Conservation (phyloP, 257 asterid species). For the Ilex aquifolium region DNA sequence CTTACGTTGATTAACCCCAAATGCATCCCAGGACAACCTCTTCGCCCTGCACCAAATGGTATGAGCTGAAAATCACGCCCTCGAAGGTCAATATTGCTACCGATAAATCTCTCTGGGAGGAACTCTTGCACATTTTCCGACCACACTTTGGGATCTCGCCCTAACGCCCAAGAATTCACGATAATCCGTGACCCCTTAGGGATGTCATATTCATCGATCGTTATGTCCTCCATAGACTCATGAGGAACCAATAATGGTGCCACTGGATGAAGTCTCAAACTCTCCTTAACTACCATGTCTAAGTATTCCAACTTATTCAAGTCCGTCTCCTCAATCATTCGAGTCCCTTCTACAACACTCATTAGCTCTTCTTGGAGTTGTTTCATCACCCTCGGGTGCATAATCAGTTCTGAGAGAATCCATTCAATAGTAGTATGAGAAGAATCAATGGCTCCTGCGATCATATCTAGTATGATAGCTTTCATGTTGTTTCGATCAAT, state of each 20-base stretch:
- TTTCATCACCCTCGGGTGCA: conserved; percentile 8
- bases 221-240: conserved; percentile 8
- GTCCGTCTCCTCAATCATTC: conserved; percentile 1
- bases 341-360: not conserved
- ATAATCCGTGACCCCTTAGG: conserved; percentile 1
- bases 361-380: conserved; percentile 9
- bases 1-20: too few species aligned
- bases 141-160: conserved; percentile 9
- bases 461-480: conserved; percentile 14
- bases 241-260: conserved; percentile 10
- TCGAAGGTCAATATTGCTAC: too few species aligned
- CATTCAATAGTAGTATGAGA: conserved; percentile 14
- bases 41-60: too few species aligned
- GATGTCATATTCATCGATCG: conserved; percentile 3
- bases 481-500: conserved; percentile 7
- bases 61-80: too few species aligned
- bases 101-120: too few species aligned
- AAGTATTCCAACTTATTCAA: conserved; percentile 12
- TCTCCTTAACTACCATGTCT: conserved; percentile 10
- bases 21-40: too few species aligned
- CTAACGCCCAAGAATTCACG: conserved; percentile 1
- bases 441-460: conserved; percentile 12
- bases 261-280: conserved; percentile 15
- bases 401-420: conserved; percentile 8
- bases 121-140: too few species aligned